Conservation (phyloP, 306 rosid genomes). For the Lathyrus oleraceus region DNA sequence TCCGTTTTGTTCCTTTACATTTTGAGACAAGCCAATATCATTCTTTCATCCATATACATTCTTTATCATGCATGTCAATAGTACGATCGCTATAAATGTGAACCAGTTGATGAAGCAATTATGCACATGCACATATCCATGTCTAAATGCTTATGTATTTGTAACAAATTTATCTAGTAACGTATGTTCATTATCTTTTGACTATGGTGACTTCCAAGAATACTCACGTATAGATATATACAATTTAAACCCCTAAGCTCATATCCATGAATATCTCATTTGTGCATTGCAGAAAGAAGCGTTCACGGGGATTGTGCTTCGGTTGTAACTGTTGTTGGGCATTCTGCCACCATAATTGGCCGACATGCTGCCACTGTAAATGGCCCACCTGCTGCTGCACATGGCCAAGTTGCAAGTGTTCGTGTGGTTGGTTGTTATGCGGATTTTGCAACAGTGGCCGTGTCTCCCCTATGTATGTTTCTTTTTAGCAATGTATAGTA, state of each 20-base stretch:
- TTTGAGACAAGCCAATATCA: conserved; percentile 51
- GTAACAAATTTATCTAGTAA: conserved; percentile 9
- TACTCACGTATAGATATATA: background rate
- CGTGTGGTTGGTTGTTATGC: conserved; percentile 47
- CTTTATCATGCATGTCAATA: background rate
- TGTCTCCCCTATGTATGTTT: conserved; percentile 47
- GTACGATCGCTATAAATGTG: conserved; percentile 2
- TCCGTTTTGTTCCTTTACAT: conserved; percentile 38
- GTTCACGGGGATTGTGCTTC: conserved; percentile 41
- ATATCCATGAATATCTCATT: conserved; percentile 37
- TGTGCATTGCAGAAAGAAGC: conserved; percentile 60
- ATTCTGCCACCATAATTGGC: conserved; percentile 42
- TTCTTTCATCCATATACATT: background rate
- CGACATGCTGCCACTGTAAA: conserved; percentile 33
- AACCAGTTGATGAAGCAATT: conserved; percentile 18
- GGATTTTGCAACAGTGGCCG: conserved; percentile 38
- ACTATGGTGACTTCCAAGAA: conserved; percentile 8
- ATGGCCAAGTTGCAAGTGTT: conserved; percentile 41
- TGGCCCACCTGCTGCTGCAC: conserved; percentile 37
- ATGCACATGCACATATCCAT: background rate
- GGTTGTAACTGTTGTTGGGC: conserved; percentile 47
- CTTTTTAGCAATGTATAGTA: conserved; percentile 33
- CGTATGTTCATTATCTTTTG: background rate
- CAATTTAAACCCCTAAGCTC: conserved; percentile 22
- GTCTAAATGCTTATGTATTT: conserved; percentile 1